Conservation (phyloP, 225 moss, liverwort and hornwort genomes). For the Asterella californica region DNA sequence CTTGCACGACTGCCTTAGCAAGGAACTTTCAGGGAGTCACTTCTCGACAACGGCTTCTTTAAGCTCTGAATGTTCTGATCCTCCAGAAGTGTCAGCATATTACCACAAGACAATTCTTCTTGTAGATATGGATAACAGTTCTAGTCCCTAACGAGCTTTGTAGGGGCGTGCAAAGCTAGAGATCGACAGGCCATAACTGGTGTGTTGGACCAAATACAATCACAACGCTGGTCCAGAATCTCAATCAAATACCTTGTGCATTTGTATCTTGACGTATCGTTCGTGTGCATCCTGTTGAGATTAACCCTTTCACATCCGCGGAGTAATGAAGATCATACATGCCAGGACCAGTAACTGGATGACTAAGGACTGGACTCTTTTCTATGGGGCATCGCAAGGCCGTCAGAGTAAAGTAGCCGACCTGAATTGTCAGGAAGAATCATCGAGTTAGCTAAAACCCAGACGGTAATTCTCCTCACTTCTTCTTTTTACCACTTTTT, state of each 20-base stretch:
- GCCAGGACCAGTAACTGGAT: not conserved
- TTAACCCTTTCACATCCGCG: not conserved
- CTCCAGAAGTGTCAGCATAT: not conserved
- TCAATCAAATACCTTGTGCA: not conserved
- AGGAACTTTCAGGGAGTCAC: not conserved
- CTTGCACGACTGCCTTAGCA: not conserved
- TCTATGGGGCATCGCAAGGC: not conserved
- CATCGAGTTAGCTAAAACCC: not conserved
- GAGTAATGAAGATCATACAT: not conserved
- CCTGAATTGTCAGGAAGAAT: not conserved
- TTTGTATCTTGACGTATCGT: not conserved
- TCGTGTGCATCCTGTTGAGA: not conserved
- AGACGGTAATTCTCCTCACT: constrained; percentile 24
- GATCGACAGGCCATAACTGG: not conserved
- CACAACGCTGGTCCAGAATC: not conserved
- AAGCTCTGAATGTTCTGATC: not conserved
- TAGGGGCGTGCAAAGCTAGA: not conserved
- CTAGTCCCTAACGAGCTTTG: too few species aligned
- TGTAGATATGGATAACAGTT: not conserved
- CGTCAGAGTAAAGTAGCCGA: not conserved
- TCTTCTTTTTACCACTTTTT: constrained; percentile 69
- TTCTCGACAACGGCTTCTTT: not conserved
- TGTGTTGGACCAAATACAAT: not conserved
- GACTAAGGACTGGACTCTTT: not conserved
- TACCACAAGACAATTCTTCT: not conserved